Percentiles rank a stretch among this genome's conserved stretches.
Evolutionary conservation across 1,284 basidiomycete genomes (phyloP).

Genomic region (Tilletia setariae): DNA sequence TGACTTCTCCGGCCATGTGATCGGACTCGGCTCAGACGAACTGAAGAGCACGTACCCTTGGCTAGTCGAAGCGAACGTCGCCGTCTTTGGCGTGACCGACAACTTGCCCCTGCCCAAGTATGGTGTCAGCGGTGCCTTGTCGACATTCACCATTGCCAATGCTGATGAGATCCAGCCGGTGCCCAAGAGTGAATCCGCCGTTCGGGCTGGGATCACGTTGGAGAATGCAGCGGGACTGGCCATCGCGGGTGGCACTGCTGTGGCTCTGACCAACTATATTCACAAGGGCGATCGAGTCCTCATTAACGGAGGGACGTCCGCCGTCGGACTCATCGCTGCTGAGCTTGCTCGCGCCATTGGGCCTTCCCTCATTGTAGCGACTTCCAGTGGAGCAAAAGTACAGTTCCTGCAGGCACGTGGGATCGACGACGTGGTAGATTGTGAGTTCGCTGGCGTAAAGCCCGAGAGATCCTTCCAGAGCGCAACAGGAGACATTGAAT

Average conservation of each 20-base stretch:
- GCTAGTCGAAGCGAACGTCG: not conserved
- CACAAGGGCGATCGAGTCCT: constrained; percentile 18
- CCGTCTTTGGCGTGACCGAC: not conserved
- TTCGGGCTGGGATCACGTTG: not conserved
- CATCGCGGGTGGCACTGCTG: constrained; percentile 12
- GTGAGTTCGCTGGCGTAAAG: constrained; percentile 1
- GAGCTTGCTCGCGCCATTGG: constrained; percentile 13
- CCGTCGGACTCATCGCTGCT: constrained; percentile 18
- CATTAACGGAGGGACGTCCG: constrained; percentile 18
- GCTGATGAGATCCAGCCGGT: constrained; percentile 2
- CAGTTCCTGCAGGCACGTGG: constrained; percentile 16
- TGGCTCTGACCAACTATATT: not conserved
- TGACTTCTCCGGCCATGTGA: constrained; percentile 20
- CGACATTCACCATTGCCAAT: constrained; percentile 14
- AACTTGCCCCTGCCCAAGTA: not conserved
- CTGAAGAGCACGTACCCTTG: not conserved
- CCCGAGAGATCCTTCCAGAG: no score
- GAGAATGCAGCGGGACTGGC: constrained; percentile 15
- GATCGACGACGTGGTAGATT: constrained; percentile 17
- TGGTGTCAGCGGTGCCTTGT: not conserved
- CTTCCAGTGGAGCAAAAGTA: constrained; percentile 17
- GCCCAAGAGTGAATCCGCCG: not conserved
- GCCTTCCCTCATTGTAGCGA: constrained; percentile 15
- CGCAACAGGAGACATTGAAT: no score
- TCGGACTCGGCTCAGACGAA: not conserved